Evolutionary conservation across 2,329 filamentous ascomycete genomes (phyloP).

Genomic region (Exutisphaerella laricina): DNA sequence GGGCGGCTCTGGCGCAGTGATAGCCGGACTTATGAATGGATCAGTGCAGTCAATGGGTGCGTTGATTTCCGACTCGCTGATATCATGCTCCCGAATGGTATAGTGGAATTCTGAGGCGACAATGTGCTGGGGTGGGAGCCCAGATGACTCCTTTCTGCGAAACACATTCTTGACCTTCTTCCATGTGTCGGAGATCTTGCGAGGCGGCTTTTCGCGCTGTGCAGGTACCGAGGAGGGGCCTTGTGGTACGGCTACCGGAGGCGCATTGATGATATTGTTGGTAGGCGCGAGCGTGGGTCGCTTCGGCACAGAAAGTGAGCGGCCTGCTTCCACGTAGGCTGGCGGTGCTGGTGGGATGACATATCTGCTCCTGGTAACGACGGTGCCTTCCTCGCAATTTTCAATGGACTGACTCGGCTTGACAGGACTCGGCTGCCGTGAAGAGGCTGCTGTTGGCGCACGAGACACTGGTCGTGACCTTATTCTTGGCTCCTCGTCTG

Average conservation of each 20-base stretch:
- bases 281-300: background rate
- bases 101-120: constrained; percentile 34
- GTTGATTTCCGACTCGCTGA: constrained; percentile 10
- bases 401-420: constrained; percentile 8
- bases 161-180: constrained; percentile 56
- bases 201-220: constrained; percentile 36
- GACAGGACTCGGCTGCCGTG: constrained; percentile 1
- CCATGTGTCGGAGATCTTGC: constrained; percentile 60
- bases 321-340: background rate
- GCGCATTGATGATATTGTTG: background rate
- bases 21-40: constrained; percentile 18
- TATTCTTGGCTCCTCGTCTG: constrained; percentile 4
- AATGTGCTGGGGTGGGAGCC: constrained; percentile 48
- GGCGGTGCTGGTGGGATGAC: constrained; percentile 16
- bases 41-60: constrained; percentile 11
- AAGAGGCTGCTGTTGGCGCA: too few species aligned
- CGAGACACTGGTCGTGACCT: background rate
- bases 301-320: too few species aligned
- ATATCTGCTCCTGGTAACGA: constrained; percentile 22
- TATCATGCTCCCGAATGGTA: constrained; percentile 14
- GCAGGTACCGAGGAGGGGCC: too few species aligned
- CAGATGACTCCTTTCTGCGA: constrained; percentile 36
- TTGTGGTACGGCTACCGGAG: background rate
- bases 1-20: constrained; percentile 5
- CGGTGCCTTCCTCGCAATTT: constrained; percentile 7